A percentile compares a stretch with the other conserved stretches of the same genome.
Evolutionary conservation across 2,329 filamentous ascomycete genomes (phyloP).

Genomic region (Colletotrichum lupini): DNA sequence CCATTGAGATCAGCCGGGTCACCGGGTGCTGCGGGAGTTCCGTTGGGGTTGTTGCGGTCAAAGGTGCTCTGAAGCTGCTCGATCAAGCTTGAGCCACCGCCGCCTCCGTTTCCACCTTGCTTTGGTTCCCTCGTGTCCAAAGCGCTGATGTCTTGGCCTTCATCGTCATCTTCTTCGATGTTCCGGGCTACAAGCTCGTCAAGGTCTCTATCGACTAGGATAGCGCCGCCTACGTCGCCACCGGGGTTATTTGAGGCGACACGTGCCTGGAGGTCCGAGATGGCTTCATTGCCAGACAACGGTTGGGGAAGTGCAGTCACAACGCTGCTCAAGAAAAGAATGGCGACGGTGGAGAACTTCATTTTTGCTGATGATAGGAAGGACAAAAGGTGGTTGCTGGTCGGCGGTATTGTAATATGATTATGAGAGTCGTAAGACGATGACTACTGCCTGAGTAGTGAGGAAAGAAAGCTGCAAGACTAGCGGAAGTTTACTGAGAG

Average conservation of each 20-base stretch:
- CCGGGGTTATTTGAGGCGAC: background rate
- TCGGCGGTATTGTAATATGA: background rate
- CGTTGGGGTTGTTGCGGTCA: slow-evolving; percentile 22
- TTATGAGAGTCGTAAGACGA: background rate
- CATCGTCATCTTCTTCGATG: background rate
- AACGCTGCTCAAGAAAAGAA: background rate
- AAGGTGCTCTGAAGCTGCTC: slow-evolving; percentile 21
- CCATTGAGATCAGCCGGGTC: background rate
- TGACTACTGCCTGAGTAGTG: background rate
- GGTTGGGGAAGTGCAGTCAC: background rate
- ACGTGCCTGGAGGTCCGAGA: background rate
- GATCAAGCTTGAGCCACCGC: background rate
- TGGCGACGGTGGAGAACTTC: background rate
- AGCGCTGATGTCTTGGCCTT: background rate
- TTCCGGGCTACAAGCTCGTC: background rate
- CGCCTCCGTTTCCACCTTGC: background rate
- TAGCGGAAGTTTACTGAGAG: background rate
- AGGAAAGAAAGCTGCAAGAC: background rate
- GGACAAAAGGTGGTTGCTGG: background rate
- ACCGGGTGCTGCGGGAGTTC: background rate
- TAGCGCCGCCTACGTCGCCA: background rate
- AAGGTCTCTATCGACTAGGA: background rate
- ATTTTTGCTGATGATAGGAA: background rate
- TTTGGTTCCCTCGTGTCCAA: background rate
- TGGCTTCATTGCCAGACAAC: background rate